A percentile compares a stretch with the other conserved stretches of the same genome.
phyloP scores from a whole-genome alignment of 306 rosid species.

The Lathyrus oleraceus region DNA sequence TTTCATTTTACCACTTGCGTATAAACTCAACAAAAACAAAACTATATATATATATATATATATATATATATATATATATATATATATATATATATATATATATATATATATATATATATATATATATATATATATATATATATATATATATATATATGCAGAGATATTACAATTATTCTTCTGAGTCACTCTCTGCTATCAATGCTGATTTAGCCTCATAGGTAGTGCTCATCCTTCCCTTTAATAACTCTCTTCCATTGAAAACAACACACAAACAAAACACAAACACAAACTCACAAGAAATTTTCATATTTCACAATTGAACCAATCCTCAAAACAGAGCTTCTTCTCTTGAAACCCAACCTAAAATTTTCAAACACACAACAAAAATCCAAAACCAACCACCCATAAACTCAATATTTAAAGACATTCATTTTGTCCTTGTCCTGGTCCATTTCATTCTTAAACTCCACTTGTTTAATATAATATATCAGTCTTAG shows the following conservation, averaged over 20 bases:
- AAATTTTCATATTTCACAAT: background rate
- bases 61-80: no score
- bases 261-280: constrained; percentile 30
- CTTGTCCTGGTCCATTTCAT: background rate
- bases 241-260: constrained; percentile 52
- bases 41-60: constrained; percentile 28
- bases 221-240: constrained; percentile 63
- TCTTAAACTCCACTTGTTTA: background rate
- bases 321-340: constrained; percentile 25
- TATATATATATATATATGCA: constrained; percentile 29
- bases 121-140: no score
- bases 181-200: constrained; percentile 50
- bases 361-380: background rate
- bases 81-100: constrained; percentile 29
- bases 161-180: constrained; percentile 54
- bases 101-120: constrained; percentile 38
- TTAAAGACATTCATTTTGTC: background rate
- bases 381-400: constrained; percentile 1
- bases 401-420: constrained; percentile 1
- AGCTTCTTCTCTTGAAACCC: background rate
- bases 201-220: constrained; percentile 65
- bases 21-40: background rate
- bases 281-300: background rate
- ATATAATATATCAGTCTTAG: background rate
- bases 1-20: constrained; percentile 42